Evolutionary conservation across 352 stramenopile genomes (phyloP), one percentile per base, ranked within the genome.

Genomic region (Blastocystis sp.): DNA sequence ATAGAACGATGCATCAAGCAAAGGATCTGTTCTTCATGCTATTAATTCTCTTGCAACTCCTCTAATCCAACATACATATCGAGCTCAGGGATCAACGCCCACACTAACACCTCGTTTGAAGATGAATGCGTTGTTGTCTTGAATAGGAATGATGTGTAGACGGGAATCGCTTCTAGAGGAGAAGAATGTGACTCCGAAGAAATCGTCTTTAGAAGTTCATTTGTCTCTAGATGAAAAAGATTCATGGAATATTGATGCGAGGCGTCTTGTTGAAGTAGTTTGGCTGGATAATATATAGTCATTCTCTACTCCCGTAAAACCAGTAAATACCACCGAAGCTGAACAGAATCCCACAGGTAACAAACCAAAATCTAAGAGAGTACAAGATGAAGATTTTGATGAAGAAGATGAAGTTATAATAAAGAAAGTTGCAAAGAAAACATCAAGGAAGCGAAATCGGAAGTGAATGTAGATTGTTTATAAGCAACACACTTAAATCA

Each of bases 401-500:
- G 56, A 78, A 33, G 37, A 58, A 42, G 24, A 42, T n/a, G 27
- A 42, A 42, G 19, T 37, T 22, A 19, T 56, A 4, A 30, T 51
- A 42, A 68, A 48, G 68, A 60, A 64, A 84, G n/a, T 0, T 58
- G 35, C n/a, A 22, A 79, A 79, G 44, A 79, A 58, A 42, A 27
- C 13, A 22, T 68, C 73, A 15, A 81, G 54, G 53, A 81, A 81
- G 42, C 42, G 70, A 22, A 81, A 1, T 64, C 70, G 53, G 3
- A 40, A 79, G 33, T 62, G 48, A 37, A 44, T 64, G 60, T 70
- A 11, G 42, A 70, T 15, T 48, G 22, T 79, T 75, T 79, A 33
- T 60, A 89, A 78, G 24, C 77, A 89, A 89, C 40, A 89, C 33
- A 70, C 77, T 98, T 98, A 99, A 94, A 99, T 98, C 92, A 99